These are phyloP conservation scores for Acanthamoeba quina DNA, from an alignment of 208 protist genomes.

Conservation along the genomic window DNA sequence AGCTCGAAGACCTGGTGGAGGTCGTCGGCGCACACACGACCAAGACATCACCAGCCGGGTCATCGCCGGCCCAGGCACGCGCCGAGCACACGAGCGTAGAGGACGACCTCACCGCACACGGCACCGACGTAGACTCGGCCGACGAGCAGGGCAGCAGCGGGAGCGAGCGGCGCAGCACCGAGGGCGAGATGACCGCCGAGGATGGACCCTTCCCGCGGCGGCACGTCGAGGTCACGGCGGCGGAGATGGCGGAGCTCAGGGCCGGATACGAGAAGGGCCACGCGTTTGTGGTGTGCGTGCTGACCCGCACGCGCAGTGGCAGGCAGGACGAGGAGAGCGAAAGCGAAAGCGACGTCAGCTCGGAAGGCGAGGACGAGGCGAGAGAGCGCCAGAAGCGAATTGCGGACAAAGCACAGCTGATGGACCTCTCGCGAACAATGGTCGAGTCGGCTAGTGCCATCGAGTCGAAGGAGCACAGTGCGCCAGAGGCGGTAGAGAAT, in stretches of 20 bases:
- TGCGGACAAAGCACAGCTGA: neutral
- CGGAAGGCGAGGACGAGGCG: slow-evolving; percentile 6
- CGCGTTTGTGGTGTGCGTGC: slow-evolving; percentile 20
- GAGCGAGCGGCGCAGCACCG: neutral
- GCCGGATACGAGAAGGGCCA: neutral
- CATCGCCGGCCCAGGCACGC: neutral
- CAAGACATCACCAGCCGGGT: neutral
- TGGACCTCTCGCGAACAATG: neutral
- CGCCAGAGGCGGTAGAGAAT: neutral
- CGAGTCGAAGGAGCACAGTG: neutral
- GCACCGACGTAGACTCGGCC: neutral
- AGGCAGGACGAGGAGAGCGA: neutral
- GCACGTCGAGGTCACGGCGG: slow-evolving; percentile 13
- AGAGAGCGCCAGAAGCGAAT: neutral
- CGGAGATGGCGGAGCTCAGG: neutral
- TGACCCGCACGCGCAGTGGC: neutral
- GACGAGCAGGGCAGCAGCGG: neutral
- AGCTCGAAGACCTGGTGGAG: slow-evolving; percentile 7
- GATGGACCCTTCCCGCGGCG: slow-evolving; percentile 26
- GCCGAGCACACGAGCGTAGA: neutral
- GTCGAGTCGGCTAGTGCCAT: neutral
- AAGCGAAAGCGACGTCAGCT: slow-evolving; percentile 46
- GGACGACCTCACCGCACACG: neutral
- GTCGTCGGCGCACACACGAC: neutral
- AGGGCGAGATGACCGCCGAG: slow-evolving; percentile 17